Conservation (phyloP, 73 alveolate species). For the Urostyla sp. region DNA sequence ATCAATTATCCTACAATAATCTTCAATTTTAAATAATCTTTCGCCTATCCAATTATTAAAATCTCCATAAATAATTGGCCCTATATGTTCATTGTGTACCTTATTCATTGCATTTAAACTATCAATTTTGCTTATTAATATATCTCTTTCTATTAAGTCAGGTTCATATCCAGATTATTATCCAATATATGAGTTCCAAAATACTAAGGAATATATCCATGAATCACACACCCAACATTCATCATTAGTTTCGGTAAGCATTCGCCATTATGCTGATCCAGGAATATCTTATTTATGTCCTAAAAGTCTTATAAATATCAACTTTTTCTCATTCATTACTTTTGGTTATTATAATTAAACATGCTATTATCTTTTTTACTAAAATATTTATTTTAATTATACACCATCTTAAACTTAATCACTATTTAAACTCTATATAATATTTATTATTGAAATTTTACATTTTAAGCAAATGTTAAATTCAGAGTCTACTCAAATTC, state of each 20-base stretch:
- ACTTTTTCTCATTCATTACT: neutral
- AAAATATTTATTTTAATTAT: constrained; percentile 7
- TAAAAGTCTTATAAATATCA: constrained; percentile 19
- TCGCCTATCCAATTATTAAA: constrained; percentile 38
- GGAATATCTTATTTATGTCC: constrained; percentile 49
- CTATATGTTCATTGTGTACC: neutral
- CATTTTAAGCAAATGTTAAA: neutral
- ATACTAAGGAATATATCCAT: constrained; percentile 34
- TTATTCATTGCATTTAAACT: neutral
- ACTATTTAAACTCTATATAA: constrained; percentile 18
- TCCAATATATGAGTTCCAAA: constrained; percentile 38
- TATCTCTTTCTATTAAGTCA: constrained; percentile 1
- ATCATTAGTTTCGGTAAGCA: constrained; percentile 43
- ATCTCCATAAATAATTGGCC: constrained; percentile 10
- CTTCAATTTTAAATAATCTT: constrained; percentile 5
- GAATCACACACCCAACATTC: constrained; percentile 60
- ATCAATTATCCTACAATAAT: constrained; percentile 28
- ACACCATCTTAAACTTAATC: constrained; percentile 35
- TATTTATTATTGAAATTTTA: neutral
- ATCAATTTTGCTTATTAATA: neutral
- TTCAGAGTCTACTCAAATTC: constrained; percentile 21
- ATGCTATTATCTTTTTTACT: neutral
- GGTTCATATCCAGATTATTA: neutral
- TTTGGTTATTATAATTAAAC: neutral
- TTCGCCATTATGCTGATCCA: constrained; percentile 43